Evolutionary conservation across 345 rosid genomes (phyloP).

Genomic region (Kandelia obovata): DNA sequence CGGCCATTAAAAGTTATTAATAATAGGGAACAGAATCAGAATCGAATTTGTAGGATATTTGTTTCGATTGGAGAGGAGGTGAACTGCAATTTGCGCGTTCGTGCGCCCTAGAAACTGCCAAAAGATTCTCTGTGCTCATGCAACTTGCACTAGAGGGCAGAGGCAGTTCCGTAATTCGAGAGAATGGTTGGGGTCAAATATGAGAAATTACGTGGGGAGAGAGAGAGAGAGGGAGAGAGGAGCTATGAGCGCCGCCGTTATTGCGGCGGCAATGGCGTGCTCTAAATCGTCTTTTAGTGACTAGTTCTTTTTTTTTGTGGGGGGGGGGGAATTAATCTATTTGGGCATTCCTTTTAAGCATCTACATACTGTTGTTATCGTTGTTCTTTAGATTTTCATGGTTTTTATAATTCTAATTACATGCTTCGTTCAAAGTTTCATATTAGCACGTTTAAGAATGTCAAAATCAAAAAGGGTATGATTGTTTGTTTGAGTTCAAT

Average conservation of each 20-base stretch:
- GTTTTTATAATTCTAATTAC: too few species aligned
- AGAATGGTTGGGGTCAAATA: conserved; percentile 14
- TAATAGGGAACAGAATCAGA: conserved; percentile 10
- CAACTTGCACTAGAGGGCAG: conserved; percentile 12
- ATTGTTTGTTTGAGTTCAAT: too few species aligned
- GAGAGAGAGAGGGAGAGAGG: not conserved
- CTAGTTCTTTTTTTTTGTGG: not conserved
- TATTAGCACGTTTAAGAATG: too few species aligned
- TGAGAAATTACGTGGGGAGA: not conserved
- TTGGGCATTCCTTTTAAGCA: not conserved
- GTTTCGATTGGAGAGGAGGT: not conserved
- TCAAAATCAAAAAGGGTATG: too few species aligned
- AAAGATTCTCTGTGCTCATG: conserved; percentile 24
- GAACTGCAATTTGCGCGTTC: conserved; percentile 37
- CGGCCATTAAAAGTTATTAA: not conserved
- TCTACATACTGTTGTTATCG: not conserved
- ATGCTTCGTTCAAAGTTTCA: too few species aligned
- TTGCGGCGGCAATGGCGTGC: conserved; percentile 91
- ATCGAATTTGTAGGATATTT: conserved; percentile 7
- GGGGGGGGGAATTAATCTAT: not conserved
- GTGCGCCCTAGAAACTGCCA: conserved; percentile 37
- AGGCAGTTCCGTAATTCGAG: conserved; percentile 44
- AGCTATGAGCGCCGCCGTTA: conserved; percentile 51
- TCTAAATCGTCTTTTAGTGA: conserved; percentile 20
- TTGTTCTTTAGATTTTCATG: conserved; percentile 8